These are phyloP conservation scores for Fusarium agapanthi DNA, from an alignment of 2,329 filamentous ascomycete species.

Conservation along the genomic window DNA sequence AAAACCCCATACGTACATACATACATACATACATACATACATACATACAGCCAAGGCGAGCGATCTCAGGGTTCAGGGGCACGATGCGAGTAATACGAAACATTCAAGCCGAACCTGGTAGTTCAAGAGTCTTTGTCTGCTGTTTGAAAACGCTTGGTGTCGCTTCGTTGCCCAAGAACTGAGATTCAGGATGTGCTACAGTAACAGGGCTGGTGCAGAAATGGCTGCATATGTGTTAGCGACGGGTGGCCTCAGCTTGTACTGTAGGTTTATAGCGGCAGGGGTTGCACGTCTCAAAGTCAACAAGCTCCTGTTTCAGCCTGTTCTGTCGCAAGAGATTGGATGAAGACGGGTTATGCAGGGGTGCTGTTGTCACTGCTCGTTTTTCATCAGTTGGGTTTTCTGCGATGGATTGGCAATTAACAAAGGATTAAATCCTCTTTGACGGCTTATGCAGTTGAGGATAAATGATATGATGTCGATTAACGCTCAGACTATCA, in stretches of 20 bases:
- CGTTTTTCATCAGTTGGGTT: background rate
- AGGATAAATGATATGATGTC: background rate
- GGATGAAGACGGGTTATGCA: constrained; percentile 28
- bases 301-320: constrained; percentile 32
- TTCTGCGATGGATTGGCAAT: constrained; percentile 28
- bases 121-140: background rate
- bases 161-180: background rate
- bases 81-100: constrained; percentile 9
- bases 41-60: constrained; percentile 6
- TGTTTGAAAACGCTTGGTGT: constrained; percentile 7
- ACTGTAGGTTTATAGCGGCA: background rate
- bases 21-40: background rate
- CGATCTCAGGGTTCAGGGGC: constrained; percentile 30
- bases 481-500: background rate
- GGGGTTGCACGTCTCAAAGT: constrained; percentile 25
- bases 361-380: constrained; percentile 1
- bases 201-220: constrained; percentile 18
- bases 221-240: constrained; percentile 22
- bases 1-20: background rate
- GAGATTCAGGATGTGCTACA: constrained; percentile 23
- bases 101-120: background rate
- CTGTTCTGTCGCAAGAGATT: constrained; percentile 29
- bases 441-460: constrained; percentile 10
- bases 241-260: background rate
- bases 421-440: constrained; percentile 3